phyloP scores from a whole-genome alignment of 2,329 filamentous ascomycete species.

The Hymenotorrendiella dingleyae region DNA sequence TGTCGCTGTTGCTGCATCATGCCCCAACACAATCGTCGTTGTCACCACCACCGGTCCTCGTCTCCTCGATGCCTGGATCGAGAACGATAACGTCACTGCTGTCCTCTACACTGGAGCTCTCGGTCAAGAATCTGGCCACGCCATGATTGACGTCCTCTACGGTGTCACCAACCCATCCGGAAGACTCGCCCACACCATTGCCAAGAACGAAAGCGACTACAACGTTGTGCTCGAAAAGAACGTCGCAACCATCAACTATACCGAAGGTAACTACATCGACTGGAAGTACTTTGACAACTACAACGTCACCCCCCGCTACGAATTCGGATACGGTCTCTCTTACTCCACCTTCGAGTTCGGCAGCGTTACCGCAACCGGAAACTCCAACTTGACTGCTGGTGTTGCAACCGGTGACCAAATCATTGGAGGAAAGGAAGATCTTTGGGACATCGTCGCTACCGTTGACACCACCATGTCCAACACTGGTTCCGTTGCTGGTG shows the following conservation, averaged over 20 bases:
- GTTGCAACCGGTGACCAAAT: background rate
- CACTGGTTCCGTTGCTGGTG: background rate
- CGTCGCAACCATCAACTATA: slow-evolving; percentile 51
- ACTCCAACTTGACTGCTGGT: background rate
- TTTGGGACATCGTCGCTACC: no score
- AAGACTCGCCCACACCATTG: slow-evolving; percentile 49
- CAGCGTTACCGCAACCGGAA: no score
- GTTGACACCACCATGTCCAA: background rate
- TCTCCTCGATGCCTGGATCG: slow-evolving; percentile 46
- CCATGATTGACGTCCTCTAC: slow-evolving; percentile 55
- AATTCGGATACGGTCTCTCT: slow-evolving; percentile 51
- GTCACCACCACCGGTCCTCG: slow-evolving; percentile 56
- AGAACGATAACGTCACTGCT: slow-evolving; percentile 33
- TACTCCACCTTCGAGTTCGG: slow-evolving; percentile 4
- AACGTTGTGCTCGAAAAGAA: slow-evolving; percentile 57
- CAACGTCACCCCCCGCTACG: slow-evolving; percentile 47
- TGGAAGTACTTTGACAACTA: slow-evolving; percentile 58
- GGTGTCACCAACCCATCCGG: slow-evolving; percentile 54
- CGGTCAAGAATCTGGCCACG: slow-evolving; percentile 60
- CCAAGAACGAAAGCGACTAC: slow-evolving; percentile 47
- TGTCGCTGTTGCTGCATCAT: slow-evolving; percentile 22
- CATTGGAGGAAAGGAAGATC: no score
- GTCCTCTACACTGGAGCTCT: slow-evolving; percentile 42
- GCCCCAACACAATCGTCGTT: slow-evolving; percentile 51
- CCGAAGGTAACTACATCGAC: slow-evolving; percentile 59